Evolutionary conservation across 2,329 filamentous ascomycete species (phyloP).

Genomic region (Emericellopsis cladophorae): DNA sequence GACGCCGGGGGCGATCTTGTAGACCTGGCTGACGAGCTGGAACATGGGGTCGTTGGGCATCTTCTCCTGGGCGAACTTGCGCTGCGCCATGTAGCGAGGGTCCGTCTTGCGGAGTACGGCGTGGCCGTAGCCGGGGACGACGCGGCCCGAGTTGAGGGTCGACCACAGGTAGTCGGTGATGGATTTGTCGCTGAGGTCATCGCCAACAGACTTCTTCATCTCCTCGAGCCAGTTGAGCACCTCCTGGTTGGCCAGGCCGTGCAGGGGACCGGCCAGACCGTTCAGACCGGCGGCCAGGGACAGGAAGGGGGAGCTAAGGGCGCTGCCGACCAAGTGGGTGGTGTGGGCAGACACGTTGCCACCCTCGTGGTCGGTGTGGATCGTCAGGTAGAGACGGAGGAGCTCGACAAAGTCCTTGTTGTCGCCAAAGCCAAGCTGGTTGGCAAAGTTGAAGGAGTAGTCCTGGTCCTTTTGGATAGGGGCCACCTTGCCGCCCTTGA

Average conservation of each 20-base stretch:
- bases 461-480: conserved; percentile 97
- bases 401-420: conserved; percentile 97
- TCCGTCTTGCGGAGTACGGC: conserved; percentile 99
- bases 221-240: conserved; percentile 97
- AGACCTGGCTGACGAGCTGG: conserved; percentile 99
- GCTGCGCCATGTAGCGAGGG: conserved; percentile 96
- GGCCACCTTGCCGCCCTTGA: conserved; percentile 99
- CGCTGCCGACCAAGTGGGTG: conserved; percentile 92
- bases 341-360: conserved; percentile 98
- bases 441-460: conserved; percentile 98
- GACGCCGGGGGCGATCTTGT: conserved; percentile 98
- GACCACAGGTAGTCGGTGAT: conserved; percentile 99
- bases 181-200: conserved; percentile 88
- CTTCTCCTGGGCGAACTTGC: conserved; percentile 87
- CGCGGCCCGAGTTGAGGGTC: conserved; percentile 88
- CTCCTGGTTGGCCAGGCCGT: conserved; percentile 99
- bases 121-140: conserved; percentile 97
- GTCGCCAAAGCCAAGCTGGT: conserved; percentile 92
- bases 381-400: conserved; percentile 97
- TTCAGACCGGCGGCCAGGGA: conserved; percentile 94
- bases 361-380: conserved; percentile 99
- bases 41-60: conserved; percentile 98
- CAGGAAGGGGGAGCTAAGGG: conserved; percentile 94
- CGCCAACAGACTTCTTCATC: conserved; percentile 93
- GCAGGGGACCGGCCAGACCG: conserved; percentile 93